These are phyloP conservation scores for Astrephomene gubernaculifera DNA, from an alignment of 139 green algal species.

Conservation along the genomic window DNA sequence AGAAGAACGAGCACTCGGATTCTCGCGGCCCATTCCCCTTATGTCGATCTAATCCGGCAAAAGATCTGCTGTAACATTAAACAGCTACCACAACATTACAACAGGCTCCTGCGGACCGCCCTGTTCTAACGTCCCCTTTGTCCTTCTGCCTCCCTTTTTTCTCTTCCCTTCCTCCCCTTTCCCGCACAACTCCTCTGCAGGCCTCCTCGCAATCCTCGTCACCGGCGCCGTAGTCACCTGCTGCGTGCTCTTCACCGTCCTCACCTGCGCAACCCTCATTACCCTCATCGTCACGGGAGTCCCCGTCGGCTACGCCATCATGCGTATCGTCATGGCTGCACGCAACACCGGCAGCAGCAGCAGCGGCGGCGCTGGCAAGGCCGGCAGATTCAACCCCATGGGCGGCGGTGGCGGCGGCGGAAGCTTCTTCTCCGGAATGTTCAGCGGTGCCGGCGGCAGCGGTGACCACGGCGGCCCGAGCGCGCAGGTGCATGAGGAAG, in stretches of 20 bases:
- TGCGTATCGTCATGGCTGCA: constrained; percentile 23
- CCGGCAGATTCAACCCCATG: no score
- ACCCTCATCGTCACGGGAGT: constrained; percentile 50
- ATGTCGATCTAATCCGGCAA: no score
- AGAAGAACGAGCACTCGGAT: no score
- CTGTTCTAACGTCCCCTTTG: no score
- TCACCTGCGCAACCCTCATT: constrained; percentile 37
- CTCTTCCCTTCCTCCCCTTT: background rate
- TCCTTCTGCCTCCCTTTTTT: no score
- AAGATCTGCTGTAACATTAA: no score
- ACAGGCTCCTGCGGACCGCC: no score
- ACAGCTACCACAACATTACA: no score
- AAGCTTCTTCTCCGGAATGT: background rate
- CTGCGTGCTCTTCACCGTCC: constrained; percentile 44
- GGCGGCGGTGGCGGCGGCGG: background rate
- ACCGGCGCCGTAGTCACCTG: constrained; percentile 39
- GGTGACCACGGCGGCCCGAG: background rate
- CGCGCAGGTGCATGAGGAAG: background rate
- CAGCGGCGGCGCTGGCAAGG: background rate
- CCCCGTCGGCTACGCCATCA: constrained; percentile 36
- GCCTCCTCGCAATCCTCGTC: constrained; percentile 48
- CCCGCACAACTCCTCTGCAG: background rate
- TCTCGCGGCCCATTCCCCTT: no score
- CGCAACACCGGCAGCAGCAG: background rate
- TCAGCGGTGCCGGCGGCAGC: background rate